These are phyloP conservation scores for Phalaenopsis equestris DNA, from an alignment of 106 monocot species.

Conservation along the genomic window DNA sequence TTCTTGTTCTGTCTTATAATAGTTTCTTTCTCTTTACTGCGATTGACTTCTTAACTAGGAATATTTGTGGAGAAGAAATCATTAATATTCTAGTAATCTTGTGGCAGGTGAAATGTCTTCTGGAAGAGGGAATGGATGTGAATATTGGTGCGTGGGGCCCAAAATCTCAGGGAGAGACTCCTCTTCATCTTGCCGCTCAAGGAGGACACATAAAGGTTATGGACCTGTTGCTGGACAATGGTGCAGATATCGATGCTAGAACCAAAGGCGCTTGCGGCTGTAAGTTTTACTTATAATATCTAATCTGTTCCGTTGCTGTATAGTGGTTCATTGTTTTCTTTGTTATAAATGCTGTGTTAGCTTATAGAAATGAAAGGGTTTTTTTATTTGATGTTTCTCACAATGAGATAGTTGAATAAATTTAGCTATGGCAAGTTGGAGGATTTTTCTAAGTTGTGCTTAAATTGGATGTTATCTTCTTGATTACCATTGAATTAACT, in stretches of 20 bases:
- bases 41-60: not conserved
- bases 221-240: slow-evolving; percentile 85
- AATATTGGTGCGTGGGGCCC: slow-evolving; percentile 80
- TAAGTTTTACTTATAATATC: slow-evolving; percentile 27
- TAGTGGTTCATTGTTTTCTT: no score
- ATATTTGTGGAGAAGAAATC: not conserved
- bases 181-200: slow-evolving; percentile 93
- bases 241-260: slow-evolving; percentile 94
- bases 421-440: no score
- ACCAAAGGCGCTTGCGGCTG: slow-evolving; percentile 98
- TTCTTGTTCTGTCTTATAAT: not conserved
- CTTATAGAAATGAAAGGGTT: no score
- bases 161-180: slow-evolving; percentile 84
- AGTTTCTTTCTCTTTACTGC: not conserved
- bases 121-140: slow-evolving; percentile 81
- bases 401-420: no score
- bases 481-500: no score
- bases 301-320: not conserved
- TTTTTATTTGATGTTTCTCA: no score
- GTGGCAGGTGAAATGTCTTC: slow-evolving; percentile 65
- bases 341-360: no score
- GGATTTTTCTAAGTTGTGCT: no score
- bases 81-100: not conserved
- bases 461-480: no score
- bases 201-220: slow-evolving; percentile 95